Conservation (phyloP, 345 rosid species). For the Murraya koenigii region DNA sequence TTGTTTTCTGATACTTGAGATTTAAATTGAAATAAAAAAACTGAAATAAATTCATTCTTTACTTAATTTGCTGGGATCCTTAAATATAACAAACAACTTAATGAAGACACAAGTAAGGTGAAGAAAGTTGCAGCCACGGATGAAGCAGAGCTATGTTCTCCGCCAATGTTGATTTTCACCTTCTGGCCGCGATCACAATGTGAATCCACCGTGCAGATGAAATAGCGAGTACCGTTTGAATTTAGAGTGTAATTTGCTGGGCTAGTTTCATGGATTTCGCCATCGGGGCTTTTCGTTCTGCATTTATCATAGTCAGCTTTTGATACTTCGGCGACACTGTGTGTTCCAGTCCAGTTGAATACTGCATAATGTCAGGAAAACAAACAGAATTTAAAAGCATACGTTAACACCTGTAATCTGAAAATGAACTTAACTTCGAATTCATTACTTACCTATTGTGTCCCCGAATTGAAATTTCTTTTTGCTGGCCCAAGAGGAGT, state of each 20-base stretch:
- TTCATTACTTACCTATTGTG: slow-evolving; percentile 10
- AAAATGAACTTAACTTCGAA: neutral
- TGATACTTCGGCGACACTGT: slow-evolving; percentile 20
- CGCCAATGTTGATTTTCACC: slow-evolving; percentile 19
- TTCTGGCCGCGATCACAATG: slow-evolving; percentile 32
- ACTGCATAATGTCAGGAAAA: slow-evolving; percentile 5
- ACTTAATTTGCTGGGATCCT: neutral
- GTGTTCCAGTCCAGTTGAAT: slow-evolving; percentile 33
- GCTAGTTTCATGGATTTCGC: neutral
- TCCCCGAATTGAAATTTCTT: slow-evolving; percentile 12
- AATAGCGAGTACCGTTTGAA: neutral
- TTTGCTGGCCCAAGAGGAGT: slow-evolving; percentile 14
- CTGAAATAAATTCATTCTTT: neutral
- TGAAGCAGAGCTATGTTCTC: slow-evolving; percentile 12
- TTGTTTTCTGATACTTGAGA: neutral
- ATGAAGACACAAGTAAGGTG: slow-evolving; percentile 3
- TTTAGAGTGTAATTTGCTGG: slow-evolving; percentile 5
- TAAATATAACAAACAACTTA: neutral
- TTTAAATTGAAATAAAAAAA: neutral
- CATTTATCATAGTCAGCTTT: slow-evolving; percentile 25
- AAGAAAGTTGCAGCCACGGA: slow-evolving; percentile 5
- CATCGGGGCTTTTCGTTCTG: slow-evolving; percentile 9
- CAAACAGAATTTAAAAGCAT: neutral
- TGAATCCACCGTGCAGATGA: slow-evolving; percentile 23
- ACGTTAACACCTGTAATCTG: neutral